Percentiles rank a stretch among this genome's conserved stretches.
phyloP scores from a whole-genome alignment of 1,139 yeast species.

The Zygosaccharomyces pseudobailii region DNA sequence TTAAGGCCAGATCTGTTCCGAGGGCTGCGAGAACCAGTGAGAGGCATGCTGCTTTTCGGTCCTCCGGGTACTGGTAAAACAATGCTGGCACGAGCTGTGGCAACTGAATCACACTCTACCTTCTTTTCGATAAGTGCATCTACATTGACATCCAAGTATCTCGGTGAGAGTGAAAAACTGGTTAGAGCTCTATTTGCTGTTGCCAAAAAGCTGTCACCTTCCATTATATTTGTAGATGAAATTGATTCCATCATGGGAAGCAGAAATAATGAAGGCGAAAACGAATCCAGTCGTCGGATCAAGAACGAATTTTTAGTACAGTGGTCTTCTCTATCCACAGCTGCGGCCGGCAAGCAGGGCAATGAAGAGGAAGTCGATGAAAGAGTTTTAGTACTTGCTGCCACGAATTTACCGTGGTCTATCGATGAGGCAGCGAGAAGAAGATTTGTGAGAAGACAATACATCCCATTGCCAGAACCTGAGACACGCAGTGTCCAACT shows the following conservation, averaged over 20 bases:
- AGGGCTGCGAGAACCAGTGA: slow-evolving; percentile 90
- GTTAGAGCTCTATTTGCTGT: slow-evolving; percentile 83
- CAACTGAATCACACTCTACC: slow-evolving; percentile 92
- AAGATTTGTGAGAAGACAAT: slow-evolving; percentile 87
- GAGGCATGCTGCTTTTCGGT: slow-evolving; percentile 94
- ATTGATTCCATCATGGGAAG: slow-evolving; percentile 87
- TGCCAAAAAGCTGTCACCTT: slow-evolving; percentile 84
- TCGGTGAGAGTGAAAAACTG: slow-evolving; percentile 92
- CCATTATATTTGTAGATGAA: slow-evolving; percentile 94
- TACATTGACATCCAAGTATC: slow-evolving; percentile 81
- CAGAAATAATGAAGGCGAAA: slow-evolving; percentile 70
- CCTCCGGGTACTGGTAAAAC: slow-evolving; percentile 99
- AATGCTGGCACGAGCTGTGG: slow-evolving; percentile 96
- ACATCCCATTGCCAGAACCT: slow-evolving; percentile 89
- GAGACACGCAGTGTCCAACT: slow-evolving; percentile 78
- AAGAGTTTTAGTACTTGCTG: slow-evolving; percentile 87
- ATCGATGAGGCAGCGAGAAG: slow-evolving; percentile 98
- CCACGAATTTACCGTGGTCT: slow-evolving; percentile 96
- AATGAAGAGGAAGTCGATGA: slow-evolving; percentile 51
- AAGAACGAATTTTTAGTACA: slow-evolving; percentile 93
- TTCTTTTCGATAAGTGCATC: slow-evolving; percentile 92
- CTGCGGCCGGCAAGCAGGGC: slow-evolving; percentile 64
- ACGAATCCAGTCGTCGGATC: slow-evolving; percentile 85
- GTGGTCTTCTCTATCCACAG: slow-evolving; percentile 91
- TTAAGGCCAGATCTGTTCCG: slow-evolving; percentile 87